Evolutionary conservation across 2,329 filamentous ascomycete species (phyloP), one percentile per base, ranked within the genome.

Genomic region (Aspergillus japonicus): DNA sequence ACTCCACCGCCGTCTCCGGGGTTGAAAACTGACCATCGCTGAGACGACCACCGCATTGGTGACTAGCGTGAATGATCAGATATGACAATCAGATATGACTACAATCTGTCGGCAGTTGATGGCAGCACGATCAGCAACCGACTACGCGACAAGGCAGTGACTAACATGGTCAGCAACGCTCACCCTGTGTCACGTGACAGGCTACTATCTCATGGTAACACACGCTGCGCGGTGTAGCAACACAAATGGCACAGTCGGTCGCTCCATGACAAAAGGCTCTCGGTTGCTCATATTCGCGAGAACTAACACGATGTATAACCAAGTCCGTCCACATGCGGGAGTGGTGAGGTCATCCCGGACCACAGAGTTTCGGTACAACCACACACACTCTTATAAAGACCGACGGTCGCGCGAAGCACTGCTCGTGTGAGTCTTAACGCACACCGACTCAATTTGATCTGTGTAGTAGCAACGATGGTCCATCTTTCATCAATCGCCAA

Each of bases 401-500:
- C 33, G 14, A 31, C 24, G n/a, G 23, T 12, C 26, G 26, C 26
- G 26, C 31, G 42, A 7, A 44, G 47, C 16, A 21, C 16, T 33
- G 39, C 39, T 16, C 24, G 11, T 50, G 12, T 48, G 4, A 6
- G 14, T 7, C 12, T 4, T 4, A 14, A 5, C 29, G 11, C 24
- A 16, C 26, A 29, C 26, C 7, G 7, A 29, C 14, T 10, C 44
- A 14, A 1, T 14, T 24, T 12, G 10, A 5, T 6, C 14, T 24
- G 16, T 35, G 3, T 23, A n/a, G 2, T n/a, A 7, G 6, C 19
- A 14, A 7, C 39, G 31, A 77, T 77, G 75, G 73, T 76, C n/a
- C 73, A 76, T 58, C 67, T 77, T 31, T 67, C 71, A 12, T 67
- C 62, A 39, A 70, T 77, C 57, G 64, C 66, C 19, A 68, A 69